Percentiles rank a stretch among this genome's conserved stretches.
Conservation (phyloP, 768 basidiomycete genomes). For the Pisolithus albus region DNA sequence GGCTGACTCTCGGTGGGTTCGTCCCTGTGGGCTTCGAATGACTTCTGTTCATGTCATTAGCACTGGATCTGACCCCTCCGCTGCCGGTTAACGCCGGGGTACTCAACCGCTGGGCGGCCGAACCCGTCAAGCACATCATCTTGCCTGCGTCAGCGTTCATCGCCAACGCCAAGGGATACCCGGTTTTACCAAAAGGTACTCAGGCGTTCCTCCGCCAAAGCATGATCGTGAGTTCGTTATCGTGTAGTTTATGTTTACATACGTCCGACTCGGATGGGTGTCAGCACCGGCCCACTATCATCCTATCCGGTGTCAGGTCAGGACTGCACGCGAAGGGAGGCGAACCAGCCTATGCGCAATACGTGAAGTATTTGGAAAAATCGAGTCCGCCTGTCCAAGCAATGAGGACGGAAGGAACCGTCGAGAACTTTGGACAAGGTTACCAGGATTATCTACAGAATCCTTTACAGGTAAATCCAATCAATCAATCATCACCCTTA, state of each 20-base stretch:
- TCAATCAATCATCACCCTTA: background rate
- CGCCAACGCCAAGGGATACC: conserved; percentile 93
- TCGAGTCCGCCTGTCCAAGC: conserved; percentile 65
- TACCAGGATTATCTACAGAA: conserved; percentile 96
- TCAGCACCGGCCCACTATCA: conserved; percentile 80
- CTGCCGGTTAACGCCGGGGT: conserved; percentile 73
- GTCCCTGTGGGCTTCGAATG: conserved; percentile 1
- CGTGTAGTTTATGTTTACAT: conserved; percentile 9
- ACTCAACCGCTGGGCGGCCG: conserved; percentile 85
- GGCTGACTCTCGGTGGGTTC: conserved; percentile 61
- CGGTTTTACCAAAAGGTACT: conserved; percentile 88
- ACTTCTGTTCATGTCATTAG: conserved; percentile 37
- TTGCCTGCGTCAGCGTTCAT: conserved; percentile 90
- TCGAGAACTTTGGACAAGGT: conserved; percentile 85
- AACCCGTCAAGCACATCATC: conserved; percentile 84
- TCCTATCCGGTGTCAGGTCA: conserved; percentile 63
- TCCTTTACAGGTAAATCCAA: conserved; percentile 67
- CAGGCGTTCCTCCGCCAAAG: conserved; percentile 87
- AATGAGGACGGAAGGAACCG: conserved; percentile 58
- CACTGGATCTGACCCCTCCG: conserved; percentile 86
- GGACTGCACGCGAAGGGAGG: conserved; percentile 75
- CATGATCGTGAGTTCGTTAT: conserved; percentile 59
- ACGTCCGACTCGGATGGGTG: conserved; percentile 12
- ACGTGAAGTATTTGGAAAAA: conserved; percentile 76
- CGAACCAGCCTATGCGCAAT: conserved; percentile 83